Base-by-base conservation (phyloP, 345 rosid genomes). In the Moricandia arvensis region DNA sequence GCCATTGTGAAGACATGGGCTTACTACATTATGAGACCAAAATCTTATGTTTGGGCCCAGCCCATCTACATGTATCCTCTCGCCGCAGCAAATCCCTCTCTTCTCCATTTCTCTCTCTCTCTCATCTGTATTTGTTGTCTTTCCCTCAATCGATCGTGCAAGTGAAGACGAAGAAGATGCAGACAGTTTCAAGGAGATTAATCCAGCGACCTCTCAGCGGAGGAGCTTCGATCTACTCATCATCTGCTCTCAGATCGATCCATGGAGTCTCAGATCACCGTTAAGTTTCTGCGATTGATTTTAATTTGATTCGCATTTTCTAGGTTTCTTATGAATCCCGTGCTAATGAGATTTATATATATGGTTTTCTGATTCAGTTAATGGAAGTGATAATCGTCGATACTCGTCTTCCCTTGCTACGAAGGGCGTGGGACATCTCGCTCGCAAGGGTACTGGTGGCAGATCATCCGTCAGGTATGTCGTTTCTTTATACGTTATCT, bases 391-490 rank as follows among this genome's bases (percentile, higher is more conserved):
- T 69, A 82, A 75, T 84, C 82, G 76, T 26, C 87, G 99, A 5
- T 83, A 80, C 67, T 86, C 80, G 68, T 89, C 98, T 61, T 86
- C 94, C 35, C 83, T 91, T 37, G 81, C 95, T 59, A 65, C 86
- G 45, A 88, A 82, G 80, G 96, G 96, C 66, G 80, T 79, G 13
- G 97, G 93, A 61, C 93, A 88, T 69, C 88, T 96, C 41, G 89
- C 94, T 71, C 98, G 97, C 67, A 96, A 93, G 88, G 99, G 99
- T 31, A 96, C 99, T 63, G 99, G 98, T 66, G 99, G 99, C 26
- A 84, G 99, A 86, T 96, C 98, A 64, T 96, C 99, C 47, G 97
- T 96, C 47, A 96, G 99, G 98, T 94, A 59, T 71, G 30, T 4
- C 57, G 55, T 34, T 41, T 8, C 17, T 58, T 49, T 68, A 8